phyloP scores from a whole-genome alignment of 495 filamentous ascomycete species.

The Penicillium robsamsonii region DNA sequence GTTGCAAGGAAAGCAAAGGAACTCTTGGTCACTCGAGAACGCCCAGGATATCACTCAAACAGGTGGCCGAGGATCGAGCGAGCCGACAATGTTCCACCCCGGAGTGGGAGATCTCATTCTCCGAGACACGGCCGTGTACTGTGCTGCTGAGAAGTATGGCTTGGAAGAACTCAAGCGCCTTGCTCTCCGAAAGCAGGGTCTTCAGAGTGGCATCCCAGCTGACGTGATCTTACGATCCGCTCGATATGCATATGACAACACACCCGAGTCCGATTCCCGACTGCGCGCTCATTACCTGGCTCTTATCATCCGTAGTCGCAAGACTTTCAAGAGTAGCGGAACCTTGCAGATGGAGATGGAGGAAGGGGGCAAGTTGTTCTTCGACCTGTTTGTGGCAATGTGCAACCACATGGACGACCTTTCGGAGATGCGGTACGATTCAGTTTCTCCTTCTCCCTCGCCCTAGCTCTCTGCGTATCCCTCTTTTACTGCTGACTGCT shows the following conservation, averaged over 20 bases:
- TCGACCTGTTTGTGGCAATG: slow-evolving; percentile 96
- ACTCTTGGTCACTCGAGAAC: slow-evolving; percentile 70
- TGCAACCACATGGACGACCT: slow-evolving; percentile 95
- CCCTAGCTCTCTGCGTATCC: neutral
- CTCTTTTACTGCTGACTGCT: slow-evolving; percentile 20
- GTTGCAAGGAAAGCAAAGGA: slow-evolving; percentile 45
- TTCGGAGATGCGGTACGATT: slow-evolving; percentile 54
- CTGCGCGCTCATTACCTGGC: slow-evolving; percentile 93
- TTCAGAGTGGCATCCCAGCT: slow-evolving; percentile 81
- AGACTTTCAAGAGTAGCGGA: slow-evolving; percentile 92
- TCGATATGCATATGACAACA: slow-evolving; percentile 91
- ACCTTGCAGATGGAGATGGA: slow-evolving; percentile 99
- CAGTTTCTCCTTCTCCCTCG: slow-evolving; percentile 7
- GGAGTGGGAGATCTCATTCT: slow-evolving; percentile 70
- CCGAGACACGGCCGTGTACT: slow-evolving; percentile 90
- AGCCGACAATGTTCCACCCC: slow-evolving; percentile 70
- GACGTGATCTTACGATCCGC: slow-evolving; percentile 85
- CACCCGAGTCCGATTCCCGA: slow-evolving; percentile 81
- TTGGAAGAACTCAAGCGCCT: slow-evolving; percentile 85
- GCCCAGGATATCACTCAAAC: slow-evolving; percentile 42
- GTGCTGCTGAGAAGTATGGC: slow-evolving; percentile 78
- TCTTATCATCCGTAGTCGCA: slow-evolving; percentile 88
- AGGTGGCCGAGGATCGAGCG: slow-evolving; percentile 62
- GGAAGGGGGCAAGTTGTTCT: slow-evolving; percentile 85
- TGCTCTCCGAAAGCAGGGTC: slow-evolving; percentile 86